These are phyloP conservation scores for Chrysosporium keratinophilum DNA, from an alignment of 2,329 filamentous ascomycete species.

Conservation along the genomic window DNA sequence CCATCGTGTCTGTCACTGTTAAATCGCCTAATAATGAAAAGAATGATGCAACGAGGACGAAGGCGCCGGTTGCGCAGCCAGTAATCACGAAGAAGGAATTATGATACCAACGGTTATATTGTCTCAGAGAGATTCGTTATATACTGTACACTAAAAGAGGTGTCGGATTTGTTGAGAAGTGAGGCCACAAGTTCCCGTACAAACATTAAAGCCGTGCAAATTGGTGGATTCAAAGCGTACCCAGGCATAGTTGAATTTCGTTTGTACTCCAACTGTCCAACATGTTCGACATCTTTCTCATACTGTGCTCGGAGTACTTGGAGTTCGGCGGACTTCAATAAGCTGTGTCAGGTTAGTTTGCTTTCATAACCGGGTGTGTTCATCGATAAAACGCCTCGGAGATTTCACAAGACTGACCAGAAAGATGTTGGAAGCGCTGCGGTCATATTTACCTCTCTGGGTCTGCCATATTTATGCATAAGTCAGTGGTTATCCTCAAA, in stretches of 20 bases:
- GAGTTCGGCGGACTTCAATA: conserved; percentile 83
- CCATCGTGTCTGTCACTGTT: conserved; percentile 43
- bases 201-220: too few species aligned
- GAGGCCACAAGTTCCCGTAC: too few species aligned
- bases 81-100: conserved; percentile 6
- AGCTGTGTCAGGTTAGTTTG: conserved; percentile 42
- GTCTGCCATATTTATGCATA: conserved; percentile 77
- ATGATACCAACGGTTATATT: not conserved
- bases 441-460: conserved; percentile 69
- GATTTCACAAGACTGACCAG: too few species aligned
- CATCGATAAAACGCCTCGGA: not conserved
- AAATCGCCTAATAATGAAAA: conserved; percentile 16
- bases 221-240: conserved; percentile 46
- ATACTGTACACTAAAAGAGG: too few species aligned
- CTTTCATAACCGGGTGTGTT: too few species aligned
- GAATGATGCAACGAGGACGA: not conserved
- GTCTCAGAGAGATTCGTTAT: too few species aligned
- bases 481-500: conserved; percentile 13
- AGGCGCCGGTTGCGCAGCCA: not conserved
- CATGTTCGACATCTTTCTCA: conserved; percentile 94
- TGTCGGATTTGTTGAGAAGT: too few species aligned
- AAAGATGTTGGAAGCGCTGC: not conserved
- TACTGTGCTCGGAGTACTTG: conserved; percentile 88
- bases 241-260: conserved; percentile 99
- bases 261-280: conserved; percentile 93